phyloP scores from a whole-genome alignment of 768 basidiomycete species.

The Artomyces pyxidatus region DNA sequence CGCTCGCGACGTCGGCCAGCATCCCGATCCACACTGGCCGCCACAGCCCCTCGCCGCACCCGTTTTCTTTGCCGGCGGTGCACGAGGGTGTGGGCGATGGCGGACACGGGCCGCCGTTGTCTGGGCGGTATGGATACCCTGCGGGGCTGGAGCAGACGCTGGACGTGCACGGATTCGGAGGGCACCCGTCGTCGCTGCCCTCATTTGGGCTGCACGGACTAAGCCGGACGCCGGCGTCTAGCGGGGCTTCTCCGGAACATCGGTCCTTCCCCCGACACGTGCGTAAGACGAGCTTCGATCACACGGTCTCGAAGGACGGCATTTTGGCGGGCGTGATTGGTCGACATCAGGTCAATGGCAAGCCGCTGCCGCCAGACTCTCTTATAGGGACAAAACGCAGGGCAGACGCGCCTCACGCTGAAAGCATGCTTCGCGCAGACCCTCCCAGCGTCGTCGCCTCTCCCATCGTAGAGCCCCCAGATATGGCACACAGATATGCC shows the following conservation, averaged over 20 bases:
- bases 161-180: constrained; percentile 7
- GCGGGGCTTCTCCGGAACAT: constrained; percentile 26
- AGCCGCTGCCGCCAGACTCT: constrained; percentile 57
- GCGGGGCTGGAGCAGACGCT: constrained; percentile 1
- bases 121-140: constrained; percentile 10
- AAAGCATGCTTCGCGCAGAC: constrained; percentile 75
- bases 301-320: constrained; percentile 70
- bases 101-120: neutral
- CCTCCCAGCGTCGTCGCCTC: constrained; percentile 34
- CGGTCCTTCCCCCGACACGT: constrained; percentile 76
- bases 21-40: constrained; percentile 23
- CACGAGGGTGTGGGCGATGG: constrained; percentile 9
- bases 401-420: constrained; percentile 73
- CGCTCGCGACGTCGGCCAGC: constrained; percentile 17
- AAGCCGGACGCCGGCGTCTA: constrained; percentile 27
- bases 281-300: constrained; percentile 92
- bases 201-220: constrained; percentile 60
- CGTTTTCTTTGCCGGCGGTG: constrained; percentile 11
- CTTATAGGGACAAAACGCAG: constrained; percentile 68
- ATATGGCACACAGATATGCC: constrained; percentile 10
- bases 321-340: constrained; percentile 51
- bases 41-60: constrained; percentile 24
- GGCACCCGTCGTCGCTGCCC: constrained; percentile 65
- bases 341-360: constrained; percentile 76
- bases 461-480: constrained; percentile 12